Conservation (phyloP, 1,284 basidiomycete species). For the Apiotrichum mycotoxinovorans region DNA sequence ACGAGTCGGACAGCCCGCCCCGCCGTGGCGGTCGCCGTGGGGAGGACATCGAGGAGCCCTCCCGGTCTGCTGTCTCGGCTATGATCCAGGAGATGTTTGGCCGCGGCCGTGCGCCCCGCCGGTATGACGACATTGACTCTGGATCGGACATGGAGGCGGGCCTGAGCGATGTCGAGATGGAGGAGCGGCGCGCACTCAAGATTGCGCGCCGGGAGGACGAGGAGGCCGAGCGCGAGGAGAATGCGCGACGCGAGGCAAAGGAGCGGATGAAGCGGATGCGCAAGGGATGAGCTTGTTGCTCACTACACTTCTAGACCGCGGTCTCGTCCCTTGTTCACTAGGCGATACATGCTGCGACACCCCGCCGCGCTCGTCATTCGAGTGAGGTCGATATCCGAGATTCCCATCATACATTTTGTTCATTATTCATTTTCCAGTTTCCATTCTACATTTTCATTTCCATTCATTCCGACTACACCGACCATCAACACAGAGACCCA, state of each 20-base stretch:
- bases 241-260: slow-evolving; percentile 31
- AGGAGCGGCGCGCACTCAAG: slow-evolving; percentile 36
- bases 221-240: slow-evolving; percentile 38
- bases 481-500: too few species aligned
- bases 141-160: slow-evolving; percentile 47
- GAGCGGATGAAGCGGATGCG: slow-evolving; percentile 12
- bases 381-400: too few species aligned
- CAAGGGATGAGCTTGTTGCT: too few species aligned
- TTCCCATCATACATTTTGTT: too few species aligned
- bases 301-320: too few species aligned
- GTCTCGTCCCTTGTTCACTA: too few species aligned
- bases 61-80: slow-evolving; percentile 13
- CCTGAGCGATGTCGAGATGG: slow-evolving; percentile 38
- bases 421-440: too few species aligned
- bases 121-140: slow-evolving; percentile 25
- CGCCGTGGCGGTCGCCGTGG: slow-evolving; percentile 3
- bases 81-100: slow-evolving; percentile 22
- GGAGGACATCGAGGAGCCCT: slow-evolving; percentile 3
- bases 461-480: too few species aligned
- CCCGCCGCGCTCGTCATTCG: too few species aligned
- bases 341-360: too few species aligned
- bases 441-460: too few species aligned
- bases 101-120: slow-evolving; percentile 14
- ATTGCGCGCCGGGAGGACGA: slow-evolving; percentile 44
- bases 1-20: slow-evolving; percentile 12